These are phyloP conservation scores for Lichtheimia hyalospora DNA, from an alignment of 371 early-diverging fungal genomes.

Conservation along the genomic window DNA sequence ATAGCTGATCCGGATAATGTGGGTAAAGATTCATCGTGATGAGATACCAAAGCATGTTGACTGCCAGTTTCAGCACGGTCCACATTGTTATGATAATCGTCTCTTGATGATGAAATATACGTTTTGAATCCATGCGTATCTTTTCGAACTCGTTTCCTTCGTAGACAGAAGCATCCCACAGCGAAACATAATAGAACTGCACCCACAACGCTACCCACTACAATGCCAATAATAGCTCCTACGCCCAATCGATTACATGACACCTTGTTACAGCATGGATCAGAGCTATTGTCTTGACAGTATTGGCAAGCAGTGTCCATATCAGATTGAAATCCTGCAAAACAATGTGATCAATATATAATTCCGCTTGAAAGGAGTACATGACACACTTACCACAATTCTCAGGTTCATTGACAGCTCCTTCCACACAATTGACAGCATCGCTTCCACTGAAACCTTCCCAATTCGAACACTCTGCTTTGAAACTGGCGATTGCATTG, in stretches of 20 bases:
- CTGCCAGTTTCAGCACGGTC: not conserved
- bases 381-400: conserved; percentile 40
- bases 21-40: not conserved
- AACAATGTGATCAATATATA: not conserved
- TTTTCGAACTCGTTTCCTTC: conserved; percentile 24
- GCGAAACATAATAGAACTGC: conserved; percentile 11
- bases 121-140: conserved; percentile 20
- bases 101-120: conserved; percentile 18
- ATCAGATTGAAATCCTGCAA: conserved; percentile 25
- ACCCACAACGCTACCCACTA: conserved; percentile 11
- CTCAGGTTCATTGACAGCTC: conserved; percentile 37
- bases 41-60: not conserved
- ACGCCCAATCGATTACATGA: conserved; percentile 10
- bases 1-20: not conserved
- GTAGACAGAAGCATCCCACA: conserved; percentile 21
- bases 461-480: conserved; percentile 35
- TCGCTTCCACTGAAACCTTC: conserved; percentile 32
- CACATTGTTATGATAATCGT: conserved; percentile 1
- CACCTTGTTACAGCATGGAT: conserved; percentile 34
- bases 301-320: conserved; percentile 26
- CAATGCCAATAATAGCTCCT: conserved; percentile 18
- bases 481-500: conserved; percentile 7
- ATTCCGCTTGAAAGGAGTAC: too few species aligned
- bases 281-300: conserved; percentile 25
- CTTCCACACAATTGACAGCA: conserved; percentile 29